Percentiles rank a stretch among this genome's conserved stretches.
These are phyloP conservation scores for Aspergillus niger DNA, from an alignment of 2,329 filamentous ascomycete species.

Conservation along the genomic window DNA sequence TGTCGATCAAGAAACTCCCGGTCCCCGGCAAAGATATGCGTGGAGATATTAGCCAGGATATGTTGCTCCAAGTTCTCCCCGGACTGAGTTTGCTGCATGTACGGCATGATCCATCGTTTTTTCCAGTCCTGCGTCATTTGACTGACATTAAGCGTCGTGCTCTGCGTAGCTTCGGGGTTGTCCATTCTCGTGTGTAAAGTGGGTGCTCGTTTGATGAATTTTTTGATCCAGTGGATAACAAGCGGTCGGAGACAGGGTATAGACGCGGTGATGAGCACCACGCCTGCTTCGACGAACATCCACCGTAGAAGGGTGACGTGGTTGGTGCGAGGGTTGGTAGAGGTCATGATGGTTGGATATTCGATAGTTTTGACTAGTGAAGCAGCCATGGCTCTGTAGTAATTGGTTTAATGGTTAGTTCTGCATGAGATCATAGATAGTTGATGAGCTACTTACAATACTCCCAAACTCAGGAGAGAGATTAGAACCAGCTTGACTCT, in stretches of 20 bases:
- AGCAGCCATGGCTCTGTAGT: conserved; percentile 4
- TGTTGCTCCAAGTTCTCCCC: background rate
- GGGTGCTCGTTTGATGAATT: background rate
- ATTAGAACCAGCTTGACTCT: background rate
- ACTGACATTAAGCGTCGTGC: background rate
- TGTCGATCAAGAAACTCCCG: conserved; percentile 3
- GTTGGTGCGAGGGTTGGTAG: conserved; percentile 7
- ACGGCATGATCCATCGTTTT: conserved; percentile 2
- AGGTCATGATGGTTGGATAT: conserved; percentile 7
- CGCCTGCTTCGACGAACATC: conserved; percentile 9
- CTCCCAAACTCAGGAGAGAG: background rate
- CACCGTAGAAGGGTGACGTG: conserved; percentile 7
- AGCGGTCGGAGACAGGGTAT: background rate
- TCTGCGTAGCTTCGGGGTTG: too few species aligned
- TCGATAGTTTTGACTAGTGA: conserved; percentile 11
- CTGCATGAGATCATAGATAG: fast-evolving
- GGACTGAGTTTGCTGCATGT: background rate
- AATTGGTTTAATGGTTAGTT: background rate
- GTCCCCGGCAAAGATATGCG: conserved; percentile 6
- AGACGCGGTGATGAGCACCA: conserved; percentile 1
- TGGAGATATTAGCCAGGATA: conserved; percentile 4
- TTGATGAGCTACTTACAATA: background rate
- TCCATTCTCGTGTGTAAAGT: background rate
- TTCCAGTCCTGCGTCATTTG: background rate
- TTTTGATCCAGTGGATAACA: background rate